Evolutionary conservation across 805 yeast genomes (phyloP).

Genomic region (Wickerhamiella vanderwaltii): DNA sequence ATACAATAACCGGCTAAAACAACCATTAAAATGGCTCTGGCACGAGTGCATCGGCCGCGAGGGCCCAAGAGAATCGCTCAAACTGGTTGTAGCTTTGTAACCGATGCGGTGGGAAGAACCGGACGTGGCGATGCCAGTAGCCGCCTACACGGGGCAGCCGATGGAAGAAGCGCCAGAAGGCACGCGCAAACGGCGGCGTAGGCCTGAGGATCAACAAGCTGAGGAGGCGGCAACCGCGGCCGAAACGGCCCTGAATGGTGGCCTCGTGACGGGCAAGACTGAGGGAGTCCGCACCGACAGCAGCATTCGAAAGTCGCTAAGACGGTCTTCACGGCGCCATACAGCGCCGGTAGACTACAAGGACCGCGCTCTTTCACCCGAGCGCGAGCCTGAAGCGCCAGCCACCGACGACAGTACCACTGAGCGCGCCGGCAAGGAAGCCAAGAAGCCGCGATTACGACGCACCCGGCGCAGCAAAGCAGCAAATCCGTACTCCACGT

Average conservation of each 20-base stretch:
- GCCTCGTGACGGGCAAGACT: constrained; percentile 19
- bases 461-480: constrained; percentile 6
- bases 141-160: constrained; percentile 61
- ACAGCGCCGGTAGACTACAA: constrained; percentile 3
- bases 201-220: constrained; percentile 33
- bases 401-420: not conserved
- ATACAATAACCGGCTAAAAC: no score
- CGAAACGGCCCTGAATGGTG: constrained; percentile 16
- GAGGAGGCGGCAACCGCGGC: constrained; percentile 4
- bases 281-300: constrained; percentile 17
- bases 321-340: constrained; percentile 10
- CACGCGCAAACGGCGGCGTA: constrained; percentile 25
- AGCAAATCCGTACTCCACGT: not conserved
- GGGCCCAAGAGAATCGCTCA: no score
- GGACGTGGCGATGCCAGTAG: constrained; percentile 38
- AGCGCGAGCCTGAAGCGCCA: not conserved
- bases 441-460: constrained; percentile 4
- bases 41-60: no score
- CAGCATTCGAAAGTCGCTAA: not conserved
- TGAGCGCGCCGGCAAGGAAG: not conserved
- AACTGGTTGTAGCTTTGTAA: constrained; percentile 8
- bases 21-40: no score
- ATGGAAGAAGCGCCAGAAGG: constrained; percentile 50
- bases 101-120: constrained; percentile 42
- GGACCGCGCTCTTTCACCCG: constrained; percentile 1